These are phyloP conservation scores for Penicillium dipodomyicola DNA, from an alignment of 495 filamentous ascomycete genomes.

Conservation along the genomic window DNA sequence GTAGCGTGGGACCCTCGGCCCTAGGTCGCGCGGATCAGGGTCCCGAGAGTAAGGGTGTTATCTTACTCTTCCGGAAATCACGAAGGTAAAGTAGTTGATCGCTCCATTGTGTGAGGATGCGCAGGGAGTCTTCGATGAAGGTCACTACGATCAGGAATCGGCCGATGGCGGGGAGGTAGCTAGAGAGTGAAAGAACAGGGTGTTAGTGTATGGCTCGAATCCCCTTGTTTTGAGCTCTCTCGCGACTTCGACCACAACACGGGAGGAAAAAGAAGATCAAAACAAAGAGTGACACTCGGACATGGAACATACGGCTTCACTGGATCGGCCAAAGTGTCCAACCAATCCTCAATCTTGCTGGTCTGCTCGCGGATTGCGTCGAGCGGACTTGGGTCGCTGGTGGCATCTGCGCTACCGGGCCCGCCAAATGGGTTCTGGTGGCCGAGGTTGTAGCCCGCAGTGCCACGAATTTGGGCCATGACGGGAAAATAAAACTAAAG, in stretches of 20 bases:
- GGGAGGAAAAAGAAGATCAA: background rate
- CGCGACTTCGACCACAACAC: background rate
- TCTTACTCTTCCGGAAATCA: constrained; percentile 88
- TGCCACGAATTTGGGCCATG: constrained; percentile 97
- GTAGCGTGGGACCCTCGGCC: background rate
- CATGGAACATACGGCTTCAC: constrained; percentile 85
- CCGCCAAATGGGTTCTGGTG: constrained; percentile 71
- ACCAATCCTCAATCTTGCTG: constrained; percentile 93
- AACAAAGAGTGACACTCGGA: background rate
- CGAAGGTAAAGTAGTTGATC: constrained; percentile 92
- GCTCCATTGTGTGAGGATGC: constrained; percentile 96
- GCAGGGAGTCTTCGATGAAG: constrained; percentile 92
- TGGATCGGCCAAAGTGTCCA: constrained; percentile 86
- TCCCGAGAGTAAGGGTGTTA: constrained; percentile 11
- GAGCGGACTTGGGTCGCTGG: constrained; percentile 78
- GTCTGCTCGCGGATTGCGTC: constrained; percentile 92
- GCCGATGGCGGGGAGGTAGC: constrained; percentile 91
- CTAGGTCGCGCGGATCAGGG: constrained; percentile 9
- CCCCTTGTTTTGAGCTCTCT: constrained; percentile 23
- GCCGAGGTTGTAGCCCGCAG: constrained; percentile 91
- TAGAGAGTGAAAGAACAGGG: constrained; percentile 41
- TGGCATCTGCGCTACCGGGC: constrained; percentile 57
- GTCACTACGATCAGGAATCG: constrained; percentile 98
- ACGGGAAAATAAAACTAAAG: constrained; percentile 17
- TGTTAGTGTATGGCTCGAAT: constrained; percentile 32